A percentile compares a stretch with the other conserved stretches of the same genome.
Conservation (phyloP, 352 stramenopile species). For the Globisporangium barbulae region DNA sequence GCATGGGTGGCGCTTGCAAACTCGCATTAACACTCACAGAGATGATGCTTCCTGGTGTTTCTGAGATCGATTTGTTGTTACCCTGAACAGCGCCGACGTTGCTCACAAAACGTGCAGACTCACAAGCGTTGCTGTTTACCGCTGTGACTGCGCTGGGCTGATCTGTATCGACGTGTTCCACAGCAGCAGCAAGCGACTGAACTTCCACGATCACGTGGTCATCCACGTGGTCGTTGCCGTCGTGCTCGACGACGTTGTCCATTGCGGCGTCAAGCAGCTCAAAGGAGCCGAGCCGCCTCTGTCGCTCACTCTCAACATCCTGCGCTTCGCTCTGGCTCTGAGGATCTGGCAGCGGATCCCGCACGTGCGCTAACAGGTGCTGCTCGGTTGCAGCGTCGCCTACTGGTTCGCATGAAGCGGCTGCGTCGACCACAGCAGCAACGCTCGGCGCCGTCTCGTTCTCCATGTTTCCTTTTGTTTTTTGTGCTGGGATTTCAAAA, state of each 20-base stretch:
- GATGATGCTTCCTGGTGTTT: background rate
- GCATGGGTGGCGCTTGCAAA: background rate
- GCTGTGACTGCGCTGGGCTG: background rate
- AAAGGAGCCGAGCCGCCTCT: slow-evolving; percentile 16
- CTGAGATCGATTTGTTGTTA: background rate
- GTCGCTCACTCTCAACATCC: slow-evolving; percentile 2
- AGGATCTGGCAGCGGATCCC: background rate
- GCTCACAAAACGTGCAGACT: background rate
- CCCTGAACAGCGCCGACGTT: background rate
- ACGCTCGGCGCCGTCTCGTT: background rate
- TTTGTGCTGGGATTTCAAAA: slow-evolving; percentile 6
- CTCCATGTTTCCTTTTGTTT: slow-evolving; percentile 9
- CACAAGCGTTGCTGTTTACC: background rate
- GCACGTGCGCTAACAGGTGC: background rate
- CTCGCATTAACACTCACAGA: background rate
- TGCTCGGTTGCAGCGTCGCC: background rate
- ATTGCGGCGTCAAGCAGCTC: slow-evolving; percentile 18
- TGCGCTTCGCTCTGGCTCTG: slow-evolving; percentile 2
- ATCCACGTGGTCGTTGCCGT: slow-evolving; percentile 10
- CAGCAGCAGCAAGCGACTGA: background rate
- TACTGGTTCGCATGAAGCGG: background rate
- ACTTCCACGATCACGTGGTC: background rate
- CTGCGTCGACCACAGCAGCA: background rate
- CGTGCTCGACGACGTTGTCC: slow-evolving; percentile 17
- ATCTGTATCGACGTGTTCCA: background rate